These are phyloP conservation scores for Albugo laibachii DNA, from an alignment of 352 stramenopile genomes.

Conservation along the genomic window DNA sequence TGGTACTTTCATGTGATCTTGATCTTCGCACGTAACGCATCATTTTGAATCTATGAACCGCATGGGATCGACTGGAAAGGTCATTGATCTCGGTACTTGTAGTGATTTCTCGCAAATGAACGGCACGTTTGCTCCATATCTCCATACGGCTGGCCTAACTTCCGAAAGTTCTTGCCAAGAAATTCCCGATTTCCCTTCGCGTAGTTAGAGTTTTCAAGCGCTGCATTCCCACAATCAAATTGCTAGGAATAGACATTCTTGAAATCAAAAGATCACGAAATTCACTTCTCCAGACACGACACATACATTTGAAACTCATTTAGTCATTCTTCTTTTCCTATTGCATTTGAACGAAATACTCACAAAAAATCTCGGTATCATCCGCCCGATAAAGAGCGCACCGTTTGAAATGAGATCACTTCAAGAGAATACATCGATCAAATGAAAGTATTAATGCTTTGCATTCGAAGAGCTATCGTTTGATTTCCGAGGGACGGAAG, in stretches of 20 bases:
- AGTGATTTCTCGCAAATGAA: constrained; percentile 51
- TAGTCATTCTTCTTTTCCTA: constrained; percentile 6
- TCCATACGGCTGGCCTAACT: constrained; percentile 11
- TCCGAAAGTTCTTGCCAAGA: constrained; percentile 66
- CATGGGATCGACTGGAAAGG: constrained; percentile 69
- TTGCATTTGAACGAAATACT: constrained; percentile 44
- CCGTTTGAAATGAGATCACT: too few relatives aligned
- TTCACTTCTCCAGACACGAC: constrained; percentile 94
- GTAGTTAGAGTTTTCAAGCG: constrained; percentile 33
- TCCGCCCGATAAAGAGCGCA: too few relatives aligned
- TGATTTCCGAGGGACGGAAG: constrained; percentile 6
- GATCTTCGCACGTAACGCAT: constrained; percentile 20
- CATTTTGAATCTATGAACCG: constrained; percentile 75
- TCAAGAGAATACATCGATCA: too few relatives aligned
- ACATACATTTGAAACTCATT: constrained; percentile 27
- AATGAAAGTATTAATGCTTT: too few relatives aligned
- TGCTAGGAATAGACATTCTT: constrained; percentile 4
- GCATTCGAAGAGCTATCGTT: too few relatives aligned
- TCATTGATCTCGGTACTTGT: constrained; percentile 80
- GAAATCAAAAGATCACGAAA: constrained; percentile 87
- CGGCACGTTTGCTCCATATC: constrained; percentile 56
- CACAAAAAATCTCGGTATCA: constrained; percentile 74
- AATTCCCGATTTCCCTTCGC: constrained; percentile 45
- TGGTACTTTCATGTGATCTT: not conserved
- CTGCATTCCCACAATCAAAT: constrained; percentile 13